Evolutionary conservation across 139 green algal genomes (phyloP).

Genomic region (Penium margaritaceum): DNA sequence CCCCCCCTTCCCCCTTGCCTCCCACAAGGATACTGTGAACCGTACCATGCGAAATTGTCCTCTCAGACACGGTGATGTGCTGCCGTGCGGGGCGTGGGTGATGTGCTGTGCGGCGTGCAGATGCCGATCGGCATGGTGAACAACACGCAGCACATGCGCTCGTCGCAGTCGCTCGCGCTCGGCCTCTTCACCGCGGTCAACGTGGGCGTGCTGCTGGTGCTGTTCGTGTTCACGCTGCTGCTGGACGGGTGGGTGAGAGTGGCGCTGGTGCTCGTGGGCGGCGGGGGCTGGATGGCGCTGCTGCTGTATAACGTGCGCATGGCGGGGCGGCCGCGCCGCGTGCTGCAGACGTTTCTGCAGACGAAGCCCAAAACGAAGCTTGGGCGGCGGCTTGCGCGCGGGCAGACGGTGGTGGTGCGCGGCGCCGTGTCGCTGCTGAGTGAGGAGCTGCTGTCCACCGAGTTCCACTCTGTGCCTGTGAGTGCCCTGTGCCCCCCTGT

Average conservation of each 20-base stretch:
- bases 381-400: neutral
- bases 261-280: neutral
- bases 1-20: too few relatives aligned
- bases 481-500: too few relatives aligned
- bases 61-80: too few relatives aligned
- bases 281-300: conserved; percentile 6
- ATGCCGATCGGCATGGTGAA: conserved; percentile 3
- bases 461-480: neutral
- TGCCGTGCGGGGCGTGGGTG: too few relatives aligned
- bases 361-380: neutral
- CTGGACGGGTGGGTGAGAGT: neutral
- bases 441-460: conserved; percentile 2
- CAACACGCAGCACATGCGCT: neutral
- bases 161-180: conserved; percentile 1
- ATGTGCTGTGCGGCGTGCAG: too few relatives aligned
- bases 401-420: conserved; percentile 9
- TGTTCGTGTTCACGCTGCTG: neutral
- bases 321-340: conserved; percentile 3
- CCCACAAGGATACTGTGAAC: too few relatives aligned
- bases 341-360: conserved; percentile 1
- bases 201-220: neutral
- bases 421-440: conserved; percentile 8
- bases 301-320: conserved; percentile 10
- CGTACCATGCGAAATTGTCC: too few relatives aligned
- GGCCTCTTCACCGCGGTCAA: neutral